Evolutionary conservation across 1,139 yeast species (phyloP), one percentile per base, ranked within the genome.

Genomic region (Meyerozyma sp.): DNA sequence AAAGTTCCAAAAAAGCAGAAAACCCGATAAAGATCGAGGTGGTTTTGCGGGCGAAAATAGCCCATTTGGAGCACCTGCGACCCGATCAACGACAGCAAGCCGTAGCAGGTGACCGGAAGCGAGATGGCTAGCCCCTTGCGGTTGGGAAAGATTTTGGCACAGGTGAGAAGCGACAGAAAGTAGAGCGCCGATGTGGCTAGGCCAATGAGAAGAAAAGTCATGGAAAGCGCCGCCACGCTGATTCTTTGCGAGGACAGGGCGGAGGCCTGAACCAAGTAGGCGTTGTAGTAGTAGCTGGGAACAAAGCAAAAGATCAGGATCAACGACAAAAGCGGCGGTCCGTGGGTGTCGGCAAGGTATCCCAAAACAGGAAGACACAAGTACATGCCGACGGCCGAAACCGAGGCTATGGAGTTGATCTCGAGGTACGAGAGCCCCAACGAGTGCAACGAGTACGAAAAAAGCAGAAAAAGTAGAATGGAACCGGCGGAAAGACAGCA

Each of bases 91-190:
- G 95, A 80, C 8, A 95, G 84, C 26, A 89, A 59, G 1, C 98
- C 98, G 62, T 85, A 90, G 49, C 86, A 84, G 1, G 95, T 80
- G 4, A 93, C 91, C 0, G 98, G 98, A 32, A 87, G 75, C 40
- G 95, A 84, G 39, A 93, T 89, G 35, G 96, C 86, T 48, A 91
- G 65, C 2, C 95, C 86, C 48, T 87, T 85, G 40, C 73, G 73
- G 32, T 79, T 68, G 0, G 96, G 95, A 55, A 81, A 86, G 23
- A 89, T 77, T 52, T 84, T 82, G 2, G 96, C 95, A 64, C 96
- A 88, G 1, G 95, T 85, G 30, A 90, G 70, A 47, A 90, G 68
- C 39, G 90, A 79, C 48, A 88, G 77, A 57, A 90, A 85, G 62
- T 85, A 90, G 39, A 88, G 68, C 5, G 95, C 73, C 5, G 95